Percentiles rank a stretch among this genome's conserved stretches.
Conservation (phyloP, 2,329 filamentous ascomycete genomes). For the Zasmidium citrigriseum region DNA sequence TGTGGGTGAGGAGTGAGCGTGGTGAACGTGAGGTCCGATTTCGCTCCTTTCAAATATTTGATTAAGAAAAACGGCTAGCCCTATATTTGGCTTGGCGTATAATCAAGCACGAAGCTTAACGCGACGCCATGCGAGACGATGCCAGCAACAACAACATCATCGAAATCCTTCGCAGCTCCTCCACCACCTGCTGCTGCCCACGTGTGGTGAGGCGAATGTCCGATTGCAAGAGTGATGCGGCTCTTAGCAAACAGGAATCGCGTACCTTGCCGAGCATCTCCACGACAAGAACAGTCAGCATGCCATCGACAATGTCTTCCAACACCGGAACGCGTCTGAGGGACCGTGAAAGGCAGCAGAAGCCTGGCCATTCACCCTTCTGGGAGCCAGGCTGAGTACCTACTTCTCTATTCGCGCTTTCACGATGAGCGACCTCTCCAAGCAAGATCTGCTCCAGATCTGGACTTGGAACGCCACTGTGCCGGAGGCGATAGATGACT, state of each 20-base stretch:
- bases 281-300: neutral
- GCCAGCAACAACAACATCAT: neutral
- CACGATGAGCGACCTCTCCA: neutral
- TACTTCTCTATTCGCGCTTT: neutral
- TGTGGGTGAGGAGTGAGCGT: neutral
- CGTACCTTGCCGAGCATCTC: neutral
- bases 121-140: neutral
- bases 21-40: neutral
- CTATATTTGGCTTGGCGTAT: no score
- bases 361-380: neutral
- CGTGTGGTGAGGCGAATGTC: neutral
- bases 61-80: neutral
- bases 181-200: neutral
- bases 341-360: neutral
- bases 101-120: neutral
- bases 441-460: slow-evolving; percentile 19
- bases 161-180: neutral
- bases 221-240: neutral
- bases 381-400: neutral
- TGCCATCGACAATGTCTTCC: neutral
- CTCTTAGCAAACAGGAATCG: neutral
- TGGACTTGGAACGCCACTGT: slow-evolving; percentile 18
- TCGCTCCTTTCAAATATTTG: neutral
- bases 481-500: slow-evolving; percentile 11
- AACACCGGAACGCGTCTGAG: neutral